These are phyloP conservation scores for Penicillium silybi DNA, from an alignment of 495 filamentous ascomycete species.

Conservation along the genomic window DNA sequence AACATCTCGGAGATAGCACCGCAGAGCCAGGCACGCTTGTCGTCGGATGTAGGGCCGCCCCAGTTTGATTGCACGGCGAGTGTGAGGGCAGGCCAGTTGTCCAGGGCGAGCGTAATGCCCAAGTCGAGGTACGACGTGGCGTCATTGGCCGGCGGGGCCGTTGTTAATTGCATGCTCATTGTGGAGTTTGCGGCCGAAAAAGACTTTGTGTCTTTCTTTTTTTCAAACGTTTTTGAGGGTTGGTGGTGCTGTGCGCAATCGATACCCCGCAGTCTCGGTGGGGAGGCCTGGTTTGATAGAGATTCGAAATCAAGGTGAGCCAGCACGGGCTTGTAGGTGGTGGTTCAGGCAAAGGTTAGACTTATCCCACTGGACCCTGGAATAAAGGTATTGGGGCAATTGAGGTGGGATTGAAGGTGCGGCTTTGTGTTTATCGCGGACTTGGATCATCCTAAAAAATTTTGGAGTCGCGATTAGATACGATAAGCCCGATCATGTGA, in stretches of 20 bases:
- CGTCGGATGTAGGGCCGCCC: constrained; percentile 78
- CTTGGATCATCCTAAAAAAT: not conserved
- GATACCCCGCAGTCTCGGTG: not conserved
- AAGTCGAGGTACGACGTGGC: constrained; percentile 64
- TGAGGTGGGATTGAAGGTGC: not conserved
- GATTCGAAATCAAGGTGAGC: not conserved
- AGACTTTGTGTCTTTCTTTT: not conserved
- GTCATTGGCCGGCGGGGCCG: constrained; percentile 12
- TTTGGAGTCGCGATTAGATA: constrained; percentile 17
- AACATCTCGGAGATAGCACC: constrained; percentile 85
- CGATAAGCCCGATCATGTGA: constrained; percentile 15
- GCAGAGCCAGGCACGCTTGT: constrained; percentile 96
- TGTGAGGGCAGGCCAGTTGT: constrained; percentile 81
- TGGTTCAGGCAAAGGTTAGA: not conserved
- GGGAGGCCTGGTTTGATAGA: not conserved
- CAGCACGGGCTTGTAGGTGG: not conserved
- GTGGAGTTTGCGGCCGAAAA: not conserved
- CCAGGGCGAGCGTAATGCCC: constrained; percentile 71
- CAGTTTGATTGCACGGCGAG: constrained; percentile 83
- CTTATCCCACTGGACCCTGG: not conserved
- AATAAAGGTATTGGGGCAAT: not conserved
- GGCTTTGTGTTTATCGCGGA: constrained; percentile 1
- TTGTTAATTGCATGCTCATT: constrained; percentile 25
- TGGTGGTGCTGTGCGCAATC: not conserved
- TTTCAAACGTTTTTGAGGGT: not conserved